Evolutionary conservation across 352 stramenopile species (phyloP).

Genomic region (Globisporangium iwayamae): DNA sequence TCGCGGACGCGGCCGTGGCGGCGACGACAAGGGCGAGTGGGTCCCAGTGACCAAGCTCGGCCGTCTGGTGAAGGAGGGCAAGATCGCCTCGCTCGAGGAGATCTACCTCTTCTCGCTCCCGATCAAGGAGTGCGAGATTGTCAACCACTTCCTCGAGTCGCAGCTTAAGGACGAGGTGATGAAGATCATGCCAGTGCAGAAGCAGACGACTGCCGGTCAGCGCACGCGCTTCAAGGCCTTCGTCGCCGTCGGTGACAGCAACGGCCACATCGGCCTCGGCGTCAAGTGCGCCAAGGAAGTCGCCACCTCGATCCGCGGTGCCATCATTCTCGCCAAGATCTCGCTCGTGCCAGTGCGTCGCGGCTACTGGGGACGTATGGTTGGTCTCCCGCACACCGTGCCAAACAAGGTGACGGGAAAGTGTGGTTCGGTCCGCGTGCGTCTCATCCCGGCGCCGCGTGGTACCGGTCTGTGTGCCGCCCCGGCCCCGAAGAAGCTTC

Average conservation of each 20-base stretch:
- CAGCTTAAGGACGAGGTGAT: slow-evolving; percentile 99
- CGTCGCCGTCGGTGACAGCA: slow-evolving; percentile 97
- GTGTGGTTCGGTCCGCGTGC: slow-evolving; percentile 98
- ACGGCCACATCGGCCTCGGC: slow-evolving; percentile 99
- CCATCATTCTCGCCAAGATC: slow-evolving; percentile 99
- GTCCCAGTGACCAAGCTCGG: slow-evolving; percentile 99
- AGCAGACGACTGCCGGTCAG: slow-evolving; percentile 99
- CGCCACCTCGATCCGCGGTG: slow-evolving; percentile 98
- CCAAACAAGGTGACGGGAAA: slow-evolving; percentile 99
- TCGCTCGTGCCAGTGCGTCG: slow-evolving; percentile 97
- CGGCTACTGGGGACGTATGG: slow-evolving; percentile 98
- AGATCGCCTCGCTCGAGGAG: slow-evolving; percentile 99
- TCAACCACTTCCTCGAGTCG: slow-evolving; percentile 98
- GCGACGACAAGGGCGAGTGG: slow-evolving; percentile 96
- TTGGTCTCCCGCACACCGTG: slow-evolving; percentile 95
- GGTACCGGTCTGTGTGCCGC: slow-evolving; percentile 99
- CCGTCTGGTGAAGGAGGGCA: slow-evolving; percentile 99
- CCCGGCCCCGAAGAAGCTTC: slow-evolving; percentile 97
- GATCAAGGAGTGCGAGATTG: slow-evolving; percentile 99
- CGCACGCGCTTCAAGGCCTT: slow-evolving; percentile 99
- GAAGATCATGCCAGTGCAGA: slow-evolving; percentile 99
- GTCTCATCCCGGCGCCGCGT: slow-evolving; percentile 98
- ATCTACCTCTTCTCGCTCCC: slow-evolving; percentile 99
- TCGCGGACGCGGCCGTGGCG: slow-evolving; percentile 78
- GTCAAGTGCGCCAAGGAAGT: slow-evolving; percentile 99